Percentiles rank a stretch among this genome's conserved stretches.
Conservation (phyloP, 306 rosid genomes). For the Cucumis melo region DNA sequence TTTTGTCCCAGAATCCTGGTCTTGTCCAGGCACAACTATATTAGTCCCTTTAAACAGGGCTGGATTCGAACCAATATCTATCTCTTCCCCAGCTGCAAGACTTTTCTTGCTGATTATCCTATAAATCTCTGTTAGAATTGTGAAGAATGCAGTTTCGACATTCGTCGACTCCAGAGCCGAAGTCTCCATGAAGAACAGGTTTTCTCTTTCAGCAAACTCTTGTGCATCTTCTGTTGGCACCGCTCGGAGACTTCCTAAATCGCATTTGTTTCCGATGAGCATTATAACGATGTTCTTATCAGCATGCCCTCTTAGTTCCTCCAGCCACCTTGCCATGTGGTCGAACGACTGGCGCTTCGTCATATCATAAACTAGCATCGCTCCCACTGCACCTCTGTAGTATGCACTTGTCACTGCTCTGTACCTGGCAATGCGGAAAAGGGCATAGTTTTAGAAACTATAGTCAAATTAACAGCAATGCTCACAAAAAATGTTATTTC, state of each 20-base stretch:
- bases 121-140: constrained; percentile 62
- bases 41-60: constrained; percentile 54
- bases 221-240: constrained; percentile 89
- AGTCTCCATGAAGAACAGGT: constrained; percentile 88
- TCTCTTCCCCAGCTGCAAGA: constrained; percentile 30
- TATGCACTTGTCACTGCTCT: constrained; percentile 92
- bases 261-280: constrained; percentile 85
- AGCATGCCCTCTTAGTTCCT: constrained; percentile 71
- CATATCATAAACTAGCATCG: constrained; percentile 83
- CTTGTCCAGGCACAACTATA: constrained; percentile 47
- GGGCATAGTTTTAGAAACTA: not conserved
- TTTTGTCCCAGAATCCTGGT: constrained; percentile 16
- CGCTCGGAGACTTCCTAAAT: constrained; percentile 61
- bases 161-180: constrained; percentile 86
- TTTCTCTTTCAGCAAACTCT: constrained; percentile 85
- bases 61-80: constrained; percentile 23
- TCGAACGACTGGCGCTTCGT: constrained; percentile 83
- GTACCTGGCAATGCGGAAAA: constrained; percentile 30
- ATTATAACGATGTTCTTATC: constrained; percentile 68
- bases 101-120: constrained; percentile 51
- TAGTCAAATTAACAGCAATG: not conserved
- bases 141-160: constrained; percentile 72
- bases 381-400: constrained; percentile 89
- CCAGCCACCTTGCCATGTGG: constrained; percentile 83
- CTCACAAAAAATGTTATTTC: not conserved